Percentiles rank a stretch among this genome's conserved stretches.
These are phyloP conservation scores for Colletotrichum euphorbiae DNA, from an alignment of 2,329 filamentous ascomycete species.

Conservation along the genomic window DNA sequence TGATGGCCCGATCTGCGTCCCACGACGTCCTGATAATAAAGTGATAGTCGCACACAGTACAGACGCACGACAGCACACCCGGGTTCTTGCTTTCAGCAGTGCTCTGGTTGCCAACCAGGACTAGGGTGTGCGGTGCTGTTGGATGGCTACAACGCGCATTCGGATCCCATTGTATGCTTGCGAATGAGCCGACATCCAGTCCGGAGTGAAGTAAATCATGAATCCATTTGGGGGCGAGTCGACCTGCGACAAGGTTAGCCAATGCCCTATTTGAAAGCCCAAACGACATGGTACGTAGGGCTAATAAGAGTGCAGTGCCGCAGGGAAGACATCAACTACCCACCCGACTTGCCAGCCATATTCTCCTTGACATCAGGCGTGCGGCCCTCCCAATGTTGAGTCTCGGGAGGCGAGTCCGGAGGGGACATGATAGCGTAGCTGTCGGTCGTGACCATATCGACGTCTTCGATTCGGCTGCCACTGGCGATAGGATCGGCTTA, in stretches of 20 bases:
- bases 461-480: background rate
- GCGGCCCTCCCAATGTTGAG: conserved; percentile 34
- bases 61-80: conserved; percentile 51
- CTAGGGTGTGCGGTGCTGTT: conserved; percentile 48
- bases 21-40: conserved; percentile 54
- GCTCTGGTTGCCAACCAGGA: conserved; percentile 51
- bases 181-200: conserved; percentile 46
- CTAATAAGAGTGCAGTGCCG: background rate
- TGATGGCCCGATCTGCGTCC: conserved; percentile 45
- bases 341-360: conserved; percentile 36
- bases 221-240: conserved; percentile 55
- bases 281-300: background rate
- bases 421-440: conserved; percentile 21
- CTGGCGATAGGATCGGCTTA: background rate
- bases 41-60: conserved; percentile 56
- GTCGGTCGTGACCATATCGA: conserved; percentile 6
- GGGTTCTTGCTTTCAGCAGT: conserved; percentile 43
- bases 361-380: conserved; percentile 21
- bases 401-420: conserved; percentile 18
- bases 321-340: background rate
- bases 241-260: conserved; percentile 33
- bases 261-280: background rate
- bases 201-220: conserved; percentile 54
- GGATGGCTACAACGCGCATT: conserved; percentile 47
- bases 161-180: conserved; percentile 47